Conservation (phyloP, 129 eudicot species). For the Rutidosis leptorrhynchoides region DNA sequence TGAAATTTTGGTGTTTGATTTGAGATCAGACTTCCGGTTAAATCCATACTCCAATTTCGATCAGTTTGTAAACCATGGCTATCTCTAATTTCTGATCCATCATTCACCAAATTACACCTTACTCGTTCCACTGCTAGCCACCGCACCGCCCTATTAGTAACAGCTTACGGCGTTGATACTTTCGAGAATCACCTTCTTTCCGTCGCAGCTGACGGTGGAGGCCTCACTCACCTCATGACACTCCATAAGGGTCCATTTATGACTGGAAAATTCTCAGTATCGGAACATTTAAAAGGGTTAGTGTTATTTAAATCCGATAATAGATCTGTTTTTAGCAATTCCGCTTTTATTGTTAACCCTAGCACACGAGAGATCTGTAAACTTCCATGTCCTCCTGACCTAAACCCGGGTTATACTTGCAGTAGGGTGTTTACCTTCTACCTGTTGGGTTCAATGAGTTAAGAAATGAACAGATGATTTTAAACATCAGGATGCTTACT, state of each 20-base stretch:
- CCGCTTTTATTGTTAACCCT: conserved; percentile 26
- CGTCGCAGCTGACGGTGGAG: conserved; percentile 2
- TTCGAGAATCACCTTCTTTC: conserved; percentile 1
- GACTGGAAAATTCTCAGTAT: not conserved
- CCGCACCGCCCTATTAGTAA: not conserved
- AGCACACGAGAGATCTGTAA: conserved; percentile 10
- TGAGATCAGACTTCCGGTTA: not conserved
- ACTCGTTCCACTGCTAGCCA: not conserved
- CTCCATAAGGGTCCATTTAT: not conserved
- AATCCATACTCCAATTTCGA: not conserved
- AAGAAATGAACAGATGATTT: conserved; percentile 6
- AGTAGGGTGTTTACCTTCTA: not conserved
- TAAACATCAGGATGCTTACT: conserved; percentile 9
- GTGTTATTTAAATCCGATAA: not conserved
- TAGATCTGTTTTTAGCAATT: not conserved
- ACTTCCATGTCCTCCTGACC: not conserved
- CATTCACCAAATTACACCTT: not conserved
- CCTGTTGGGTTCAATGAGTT: conserved; percentile 5
- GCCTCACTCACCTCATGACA: conserved; percentile 20
- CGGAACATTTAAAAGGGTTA: conserved; percentile 23
- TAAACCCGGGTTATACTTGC: not conserved
- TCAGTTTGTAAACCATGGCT: conserved; percentile 8
- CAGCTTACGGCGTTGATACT: not conserved
- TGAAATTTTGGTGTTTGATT: too few relatives aligned
- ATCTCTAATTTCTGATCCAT: not conserved